Evolutionary conservation across 345 rosid species (phyloP), one percentile per base, ranked within the genome.

Genomic region (Bruguiera gymnorhiza): DNA sequence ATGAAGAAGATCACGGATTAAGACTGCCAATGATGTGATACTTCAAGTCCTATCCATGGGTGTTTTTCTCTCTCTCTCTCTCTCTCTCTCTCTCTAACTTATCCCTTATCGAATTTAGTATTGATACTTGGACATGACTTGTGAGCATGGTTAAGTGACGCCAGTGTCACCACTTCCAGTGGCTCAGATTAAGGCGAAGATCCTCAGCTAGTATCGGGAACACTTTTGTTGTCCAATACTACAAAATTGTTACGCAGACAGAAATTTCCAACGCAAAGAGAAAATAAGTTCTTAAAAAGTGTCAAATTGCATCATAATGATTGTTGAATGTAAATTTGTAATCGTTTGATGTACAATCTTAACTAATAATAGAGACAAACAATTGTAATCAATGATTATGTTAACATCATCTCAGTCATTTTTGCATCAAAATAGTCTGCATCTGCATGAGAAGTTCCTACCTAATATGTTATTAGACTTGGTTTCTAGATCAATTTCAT

Each of bases 141-240:
- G 48, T 57, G 83, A 72, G 63, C 56, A 65, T 69, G 70, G 79
- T 75, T 67, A 56, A 69, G 70, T 84, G 88, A 81, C 84, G 67
- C 73, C 74, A 78, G 62, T 23, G 77, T 15, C 30, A 11, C 71
- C 72, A 32, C 62, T 55, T 63, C 56, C 32, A 13, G 55, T 65
- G 80, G 79, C 79, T 59, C 53, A 34, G 36, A 63, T 24, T 27
- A 15, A 23, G 66, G 65, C 30, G 63, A 57, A 39, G 37, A 70
- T 70, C 51, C 21, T 4, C 55, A 19, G 15, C 56, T 15, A 32
- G 6, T 11, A 31, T 65, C 6, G 37, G 63, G 55, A 60, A 54
- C 68, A 65, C 53, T 37, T 32, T 32, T 66, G 19, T 32, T 46
- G 1, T 8, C 52, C 34, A 8, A 62, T 52, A 20, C 8, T 52